Conservation (phyloP, 176 grass and related monocot species). For the Juncus inflexus region DNA sequence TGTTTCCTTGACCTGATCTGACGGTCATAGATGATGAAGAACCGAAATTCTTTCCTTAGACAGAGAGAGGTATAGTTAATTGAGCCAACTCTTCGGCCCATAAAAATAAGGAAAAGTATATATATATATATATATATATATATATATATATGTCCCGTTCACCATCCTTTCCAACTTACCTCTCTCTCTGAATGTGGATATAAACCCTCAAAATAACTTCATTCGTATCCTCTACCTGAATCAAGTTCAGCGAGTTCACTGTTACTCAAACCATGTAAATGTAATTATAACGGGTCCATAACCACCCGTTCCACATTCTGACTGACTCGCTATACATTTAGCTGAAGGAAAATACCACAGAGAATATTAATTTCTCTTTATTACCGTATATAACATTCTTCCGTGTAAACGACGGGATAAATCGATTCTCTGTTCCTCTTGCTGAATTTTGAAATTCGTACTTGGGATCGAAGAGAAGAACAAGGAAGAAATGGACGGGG, state of each 20-base stretch:
- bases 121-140: too few relatives aligned
- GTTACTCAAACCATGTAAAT: not conserved
- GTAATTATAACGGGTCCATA: not conserved
- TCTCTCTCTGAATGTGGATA: too few relatives aligned
- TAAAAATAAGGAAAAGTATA: too few relatives aligned
- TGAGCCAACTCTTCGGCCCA: too few relatives aligned
- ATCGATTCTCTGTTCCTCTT: constrained; percentile 1
- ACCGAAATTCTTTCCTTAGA: too few relatives aligned
- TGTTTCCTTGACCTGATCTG: too few relatives aligned
- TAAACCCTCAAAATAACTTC: too few relatives aligned
- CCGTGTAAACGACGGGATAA: constrained; percentile 17
- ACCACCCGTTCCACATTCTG: not conserved
- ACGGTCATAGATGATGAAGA: too few relatives aligned
- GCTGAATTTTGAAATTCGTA: not conserved
- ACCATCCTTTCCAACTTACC: too few relatives aligned
- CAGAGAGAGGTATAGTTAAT: too few relatives aligned
- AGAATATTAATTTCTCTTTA: not conserved
- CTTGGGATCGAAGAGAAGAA: constrained; percentile 15
- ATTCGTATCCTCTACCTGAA: not conserved
- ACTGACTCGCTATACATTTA: not conserved
- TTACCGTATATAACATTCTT: constrained; percentile 5
- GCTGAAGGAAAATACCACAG: not conserved
- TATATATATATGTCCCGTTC: not conserved
- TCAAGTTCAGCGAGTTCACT: not conserved
- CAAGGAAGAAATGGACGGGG: constrained; percentile 4